These are phyloP conservation scores for Fusarium floridanum DNA, from an alignment of 2,329 filamentous ascomycete species.

Conservation along the genomic window DNA sequence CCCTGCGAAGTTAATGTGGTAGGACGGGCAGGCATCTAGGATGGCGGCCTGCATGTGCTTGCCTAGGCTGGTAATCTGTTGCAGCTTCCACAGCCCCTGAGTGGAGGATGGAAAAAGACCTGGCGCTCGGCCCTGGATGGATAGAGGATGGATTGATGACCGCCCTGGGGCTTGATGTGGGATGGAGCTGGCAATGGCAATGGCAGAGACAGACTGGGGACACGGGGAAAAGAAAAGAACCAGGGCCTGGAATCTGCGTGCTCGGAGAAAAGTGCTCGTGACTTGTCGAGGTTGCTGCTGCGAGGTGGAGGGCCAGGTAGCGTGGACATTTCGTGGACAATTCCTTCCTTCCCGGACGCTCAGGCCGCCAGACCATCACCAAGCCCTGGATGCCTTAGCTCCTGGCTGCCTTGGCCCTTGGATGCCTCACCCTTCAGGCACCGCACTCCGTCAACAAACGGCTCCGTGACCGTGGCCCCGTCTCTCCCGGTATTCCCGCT, in stretches of 20 bases:
- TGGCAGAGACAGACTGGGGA: neutral
- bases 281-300: constrained; percentile 3
- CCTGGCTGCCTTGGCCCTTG: neutral
- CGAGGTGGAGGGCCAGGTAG: neutral
- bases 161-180: constrained; percentile 12
- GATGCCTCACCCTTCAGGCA: constrained; percentile 21
- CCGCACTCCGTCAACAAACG: neutral
- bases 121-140: constrained; percentile 25
- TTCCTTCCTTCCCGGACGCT: constrained; percentile 9
- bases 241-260: constrained; percentile 8
- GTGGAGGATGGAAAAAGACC: constrained; percentile 29
- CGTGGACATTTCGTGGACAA: constrained; percentile 8
- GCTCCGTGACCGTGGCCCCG: constrained; percentile 4
- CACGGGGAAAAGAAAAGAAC: constrained; percentile 2
- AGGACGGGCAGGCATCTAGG: constrained; percentile 1
- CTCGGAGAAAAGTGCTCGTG: neutral
- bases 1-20: constrained; percentile 10
- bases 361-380: constrained; percentile 15
- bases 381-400: neutral
- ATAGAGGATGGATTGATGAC: constrained; percentile 15
- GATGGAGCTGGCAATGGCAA: neutral
- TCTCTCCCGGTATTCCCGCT: constrained; percentile 13
- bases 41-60: constrained; percentile 8
- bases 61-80: constrained; percentile 24
- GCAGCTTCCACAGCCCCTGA: constrained; percentile 24